Base-by-base conservation (phyloP, 768 basidiomycete genomes). In the Naganishia randhawae region DNA sequence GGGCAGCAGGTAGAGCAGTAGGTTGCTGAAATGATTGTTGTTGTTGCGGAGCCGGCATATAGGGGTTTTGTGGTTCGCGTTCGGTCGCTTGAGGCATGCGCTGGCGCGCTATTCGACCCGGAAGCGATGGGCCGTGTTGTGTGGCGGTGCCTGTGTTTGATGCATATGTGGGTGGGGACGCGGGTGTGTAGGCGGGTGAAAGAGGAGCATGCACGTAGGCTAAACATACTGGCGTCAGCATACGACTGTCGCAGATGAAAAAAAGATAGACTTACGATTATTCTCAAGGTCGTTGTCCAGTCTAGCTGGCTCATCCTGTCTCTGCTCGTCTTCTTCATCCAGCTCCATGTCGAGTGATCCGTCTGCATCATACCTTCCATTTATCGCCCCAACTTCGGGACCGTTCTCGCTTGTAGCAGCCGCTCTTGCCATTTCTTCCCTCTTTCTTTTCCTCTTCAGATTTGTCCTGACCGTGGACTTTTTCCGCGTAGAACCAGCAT, bases 171-270 rank as follows among this genome's bases (percentile, higher is more conserved):
- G 45, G 50, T 10, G 68, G 69, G 25, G 69, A 69, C 2, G 63
- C 31, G 17, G 69, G 69, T 19, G 64, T 66, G 37, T 64, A 69
- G 11, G 64, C 51, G 6, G 69, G 69, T 14, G 69, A 69, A 0
- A 39, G 33, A 8, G 63, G 63, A 7, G 45, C 45, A 14, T 51
- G 50, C 9, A 22, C 31, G 29, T 55, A 55, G 1, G 32, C 54
- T 55, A 22, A 2, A 5, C 7, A 6, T 6, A 48, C 7, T 17
- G 19, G 19, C 19, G 19, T 48, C 19, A 48, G 45, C 25, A 48
- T 48, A 13, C 3, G n/a, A n/a, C 4, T 48, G 19, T n/a, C 7
- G 3, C 25, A 22, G 1, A 22, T 48, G 45, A 22, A 6, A 22
- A 11, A 3, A 13, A 22, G 3, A 13, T 22, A 48, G 42, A 48